Evolutionary conservation across 352 stramenopile genomes (phyloP).

Genomic region (Pelagophyceae sp.): DNA sequence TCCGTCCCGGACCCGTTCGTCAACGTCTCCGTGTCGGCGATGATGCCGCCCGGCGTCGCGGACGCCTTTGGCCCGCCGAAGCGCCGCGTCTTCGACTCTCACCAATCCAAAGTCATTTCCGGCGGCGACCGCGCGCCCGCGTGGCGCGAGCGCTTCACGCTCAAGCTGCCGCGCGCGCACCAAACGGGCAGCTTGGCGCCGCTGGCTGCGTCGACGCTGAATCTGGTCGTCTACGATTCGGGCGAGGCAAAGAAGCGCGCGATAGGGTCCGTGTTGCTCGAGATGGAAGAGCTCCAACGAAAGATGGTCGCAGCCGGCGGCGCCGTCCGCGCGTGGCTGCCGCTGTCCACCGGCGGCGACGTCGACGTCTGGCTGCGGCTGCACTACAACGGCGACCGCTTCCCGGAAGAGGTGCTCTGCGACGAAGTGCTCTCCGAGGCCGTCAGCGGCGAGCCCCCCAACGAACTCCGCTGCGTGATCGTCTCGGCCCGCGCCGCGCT

Average conservation of each 20-base stretch:
- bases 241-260: background rate
- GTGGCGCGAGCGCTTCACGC: background rate
- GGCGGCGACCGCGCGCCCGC: background rate
- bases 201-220: background rate
- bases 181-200: too few species aligned
- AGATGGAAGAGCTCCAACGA: background rate
- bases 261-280: background rate
- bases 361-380: slow-evolving; percentile 7
- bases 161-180: background rate
- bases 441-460: background rate
- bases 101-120: background rate
- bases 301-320: background rate
- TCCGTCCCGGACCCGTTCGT: background rate
- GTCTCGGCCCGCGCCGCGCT: background rate
- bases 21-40: background rate
- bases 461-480: background rate
- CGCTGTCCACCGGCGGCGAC: background rate
- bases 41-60: background rate
- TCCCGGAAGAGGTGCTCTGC: background rate
- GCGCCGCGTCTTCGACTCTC: background rate
- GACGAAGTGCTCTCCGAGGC: background rate
- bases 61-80: background rate
- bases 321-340: background rate
- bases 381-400: background rate
- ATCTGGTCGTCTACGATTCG: background rate